Evolutionary conservation across 129 eudicot species (phyloP).

Genomic region (Artemisia argyi): DNA sequence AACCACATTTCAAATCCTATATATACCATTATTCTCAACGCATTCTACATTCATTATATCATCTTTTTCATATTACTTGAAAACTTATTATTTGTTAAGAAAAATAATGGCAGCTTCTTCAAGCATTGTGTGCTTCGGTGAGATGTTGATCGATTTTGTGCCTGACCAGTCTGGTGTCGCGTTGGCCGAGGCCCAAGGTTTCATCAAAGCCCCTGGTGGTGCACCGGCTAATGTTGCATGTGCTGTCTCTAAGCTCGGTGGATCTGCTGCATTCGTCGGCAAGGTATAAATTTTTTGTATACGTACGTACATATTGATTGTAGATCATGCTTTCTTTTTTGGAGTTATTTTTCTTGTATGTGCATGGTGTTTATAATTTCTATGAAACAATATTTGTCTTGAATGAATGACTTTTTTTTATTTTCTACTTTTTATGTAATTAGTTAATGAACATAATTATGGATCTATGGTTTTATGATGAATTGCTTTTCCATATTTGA

Average conservation of each 20-base stretch:
- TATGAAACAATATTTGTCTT: constrained; percentile 3
- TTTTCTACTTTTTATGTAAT: neutral
- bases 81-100: constrained; percentile 2
- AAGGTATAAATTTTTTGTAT: constrained; percentile 36
- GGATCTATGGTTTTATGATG: neutral
- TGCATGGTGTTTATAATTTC: neutral
- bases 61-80: neutral
- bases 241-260: constrained; percentile 70
- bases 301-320: neutral
- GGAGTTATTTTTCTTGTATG: neutral
- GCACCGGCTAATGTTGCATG: constrained; percentile 89
- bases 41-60: neutral
- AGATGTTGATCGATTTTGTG: constrained; percentile 81
- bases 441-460: neutral
- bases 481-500: neutral
- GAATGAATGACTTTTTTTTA: neutral
- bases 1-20: constrained; percentile 10
- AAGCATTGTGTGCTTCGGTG: constrained; percentile 64
- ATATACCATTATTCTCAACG: neutral
- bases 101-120: constrained; percentile 46
- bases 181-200: constrained; percentile 63
- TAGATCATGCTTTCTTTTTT: constrained; percentile 12
- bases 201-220: constrained; percentile 87
- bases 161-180: constrained; percentile 69
- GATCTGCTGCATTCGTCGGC: constrained; percentile 64